These are phyloP conservation scores for Lenwebbia sp. DNA, from an alignment of 345 rosid species.

Conservation along the genomic window DNA sequence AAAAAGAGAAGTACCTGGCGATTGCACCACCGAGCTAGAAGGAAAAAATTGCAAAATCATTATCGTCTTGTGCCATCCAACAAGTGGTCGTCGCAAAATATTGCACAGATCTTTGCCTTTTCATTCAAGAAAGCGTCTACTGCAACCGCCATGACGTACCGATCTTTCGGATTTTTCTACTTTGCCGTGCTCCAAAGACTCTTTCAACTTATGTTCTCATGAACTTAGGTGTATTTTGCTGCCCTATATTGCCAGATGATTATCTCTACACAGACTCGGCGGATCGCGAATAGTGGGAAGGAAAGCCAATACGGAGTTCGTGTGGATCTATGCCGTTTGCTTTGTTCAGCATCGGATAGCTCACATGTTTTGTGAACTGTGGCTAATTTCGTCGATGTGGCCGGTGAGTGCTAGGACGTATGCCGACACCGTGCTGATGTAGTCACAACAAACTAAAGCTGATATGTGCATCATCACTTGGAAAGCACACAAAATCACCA, in stretches of 20 bases:
- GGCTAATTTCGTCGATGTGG: not conserved
- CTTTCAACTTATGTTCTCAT: not conserved
- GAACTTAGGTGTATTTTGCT: not conserved
- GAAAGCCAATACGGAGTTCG: not conserved
- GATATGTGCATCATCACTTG: not conserved
- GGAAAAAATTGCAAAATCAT: not conserved
- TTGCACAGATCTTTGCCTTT: not conserved
- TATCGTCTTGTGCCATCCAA: not conserved
- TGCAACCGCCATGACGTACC: not conserved
- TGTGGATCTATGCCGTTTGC: not conserved
- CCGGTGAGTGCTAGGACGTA: not conserved
- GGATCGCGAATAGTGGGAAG: not conserved
- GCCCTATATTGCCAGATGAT: not conserved
- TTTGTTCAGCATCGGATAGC: not conserved
- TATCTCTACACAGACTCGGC: not conserved
- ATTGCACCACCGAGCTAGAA: not conserved
- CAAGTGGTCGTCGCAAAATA: not conserved
- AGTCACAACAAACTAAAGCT: not conserved
- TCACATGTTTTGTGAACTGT: not conserved
- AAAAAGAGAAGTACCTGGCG: not conserved
- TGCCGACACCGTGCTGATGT: not conserved
- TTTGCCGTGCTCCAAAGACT: not conserved
- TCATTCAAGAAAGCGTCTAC: not conserved
- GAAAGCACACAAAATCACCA: not conserved
- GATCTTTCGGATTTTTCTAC: not conserved